These are phyloP conservation scores for Coffea humblotiana DNA, from an alignment of 305 asterid genomes.

Conservation along the genomic window DNA sequence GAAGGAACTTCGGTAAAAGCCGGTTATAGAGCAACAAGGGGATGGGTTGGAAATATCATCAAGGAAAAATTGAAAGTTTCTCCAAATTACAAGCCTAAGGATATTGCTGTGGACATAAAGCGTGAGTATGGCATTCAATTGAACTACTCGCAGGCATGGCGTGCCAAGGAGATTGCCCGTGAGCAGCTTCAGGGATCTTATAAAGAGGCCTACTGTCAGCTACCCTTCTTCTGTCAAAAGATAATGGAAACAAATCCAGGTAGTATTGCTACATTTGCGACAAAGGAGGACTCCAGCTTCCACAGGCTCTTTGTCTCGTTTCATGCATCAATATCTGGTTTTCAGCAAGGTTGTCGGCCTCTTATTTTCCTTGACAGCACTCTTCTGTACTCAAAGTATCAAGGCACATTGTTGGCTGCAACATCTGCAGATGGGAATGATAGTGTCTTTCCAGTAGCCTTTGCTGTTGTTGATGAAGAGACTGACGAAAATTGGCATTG, in stretches of 20 bases:
- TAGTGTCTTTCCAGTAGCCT: slow-evolving; percentile 82
- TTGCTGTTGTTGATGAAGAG: slow-evolving; percentile 93
- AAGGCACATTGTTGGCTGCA: slow-evolving; percentile 80
- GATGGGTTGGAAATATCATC: slow-evolving; percentile 95
- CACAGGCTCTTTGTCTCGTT: slow-evolving; percentile 76
- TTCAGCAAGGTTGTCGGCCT: slow-evolving; percentile 81
- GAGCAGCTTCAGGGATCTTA: slow-evolving; percentile 99
- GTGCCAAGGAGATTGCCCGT: slow-evolving; percentile 96
- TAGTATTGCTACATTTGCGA: slow-evolving; percentile 69
- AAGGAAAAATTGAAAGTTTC: slow-evolving; percentile 85
- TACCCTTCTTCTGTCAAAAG: slow-evolving; percentile 83
- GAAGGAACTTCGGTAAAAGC: slow-evolving; percentile 89
- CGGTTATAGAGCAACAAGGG: slow-evolving; percentile 90
- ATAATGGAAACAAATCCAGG: slow-evolving; percentile 93
- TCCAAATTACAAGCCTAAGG: slow-evolving; percentile 93
- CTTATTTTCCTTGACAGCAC: slow-evolving; percentile 86
- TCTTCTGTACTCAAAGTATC: slow-evolving; percentile 89
- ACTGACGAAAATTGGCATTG: slow-evolving; percentile 90
- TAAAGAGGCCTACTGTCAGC: slow-evolving; percentile 83
- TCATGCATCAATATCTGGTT: slow-evolving; percentile 83
- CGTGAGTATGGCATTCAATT: slow-evolving; percentile 97
- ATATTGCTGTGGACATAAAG: slow-evolving; percentile 83
- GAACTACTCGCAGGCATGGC: slow-evolving; percentile 99
- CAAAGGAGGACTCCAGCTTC: slow-evolving; percentile 90
- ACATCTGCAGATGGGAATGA: slow-evolving; percentile 91